A percentile compares a stretch with the other conserved stretches of the same genome.
These are phyloP conservation scores for Pyrenophora teres DNA, from an alignment of 2,329 filamentous ascomycete species.

Conservation along the genomic window DNA sequence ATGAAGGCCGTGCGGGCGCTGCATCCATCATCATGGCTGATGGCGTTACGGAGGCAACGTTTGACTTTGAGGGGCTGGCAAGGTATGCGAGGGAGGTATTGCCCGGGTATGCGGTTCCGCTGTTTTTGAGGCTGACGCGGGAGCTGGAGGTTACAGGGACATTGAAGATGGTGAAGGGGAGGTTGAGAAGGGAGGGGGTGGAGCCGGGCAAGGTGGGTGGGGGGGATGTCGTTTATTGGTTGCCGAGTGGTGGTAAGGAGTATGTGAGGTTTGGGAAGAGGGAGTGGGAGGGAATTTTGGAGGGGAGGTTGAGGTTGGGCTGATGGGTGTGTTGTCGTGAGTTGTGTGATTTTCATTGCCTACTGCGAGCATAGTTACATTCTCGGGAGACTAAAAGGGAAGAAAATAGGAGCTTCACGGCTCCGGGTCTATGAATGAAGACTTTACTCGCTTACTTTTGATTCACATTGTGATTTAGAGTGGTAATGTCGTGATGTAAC, in stretches of 20 bases:
- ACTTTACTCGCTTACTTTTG: no score
- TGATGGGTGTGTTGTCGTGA: no score
- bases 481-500: no score
- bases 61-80: slow-evolving; percentile 45
- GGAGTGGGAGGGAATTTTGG: slow-evolving; percentile 45
- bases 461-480: neutral
- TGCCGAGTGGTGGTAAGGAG: slow-evolving; percentile 37
- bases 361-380: no score
- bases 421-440: no score
- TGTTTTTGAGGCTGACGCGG: slow-evolving; percentile 50
- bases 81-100: slow-evolving; percentile 47
- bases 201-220: slow-evolving; percentile 48
- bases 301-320: slow-evolving; percentile 31
- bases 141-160: slow-evolving; percentile 53
- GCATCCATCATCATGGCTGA: slow-evolving; percentile 49
- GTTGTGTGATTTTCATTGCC: no score
- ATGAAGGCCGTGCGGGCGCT: slow-evolving; percentile 53
- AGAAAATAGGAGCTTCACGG: no score
- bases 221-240: slow-evolving; percentile 50
- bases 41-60: slow-evolving; percentile 35
- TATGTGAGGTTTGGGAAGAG: slow-evolving; percentile 49
- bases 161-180: slow-evolving; percentile 53
- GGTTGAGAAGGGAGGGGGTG: slow-evolving; percentile 51
- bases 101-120: slow-evolving; percentile 54
- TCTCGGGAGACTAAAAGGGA: no score